These are phyloP conservation scores for Wallacemonas sp. DNA, from an alignment of 208 protist species.

Conservation along the genomic window DNA sequence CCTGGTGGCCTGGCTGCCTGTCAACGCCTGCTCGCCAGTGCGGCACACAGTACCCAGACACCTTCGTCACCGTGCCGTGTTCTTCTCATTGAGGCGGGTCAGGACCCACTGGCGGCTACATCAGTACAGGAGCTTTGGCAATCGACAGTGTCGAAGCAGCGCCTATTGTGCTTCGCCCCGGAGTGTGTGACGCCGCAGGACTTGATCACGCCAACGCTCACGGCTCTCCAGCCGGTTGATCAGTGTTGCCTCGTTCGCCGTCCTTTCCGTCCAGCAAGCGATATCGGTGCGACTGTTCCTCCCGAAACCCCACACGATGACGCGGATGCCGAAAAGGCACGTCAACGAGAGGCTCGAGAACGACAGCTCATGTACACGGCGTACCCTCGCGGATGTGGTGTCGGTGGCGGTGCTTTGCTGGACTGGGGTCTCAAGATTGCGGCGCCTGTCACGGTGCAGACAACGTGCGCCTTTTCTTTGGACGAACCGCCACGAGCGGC, in stretches of 20 bases:
- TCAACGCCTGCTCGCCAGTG: slow-evolving; percentile 30
- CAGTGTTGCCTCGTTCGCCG: slow-evolving; percentile 19
- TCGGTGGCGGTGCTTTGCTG: slow-evolving; percentile 56
- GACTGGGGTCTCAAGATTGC: slow-evolving; percentile 64
- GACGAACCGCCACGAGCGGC: not conserved
- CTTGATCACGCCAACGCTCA: not conserved
- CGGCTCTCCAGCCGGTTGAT: not conserved
- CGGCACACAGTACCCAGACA: not conserved
- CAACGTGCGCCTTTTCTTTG: not conserved
- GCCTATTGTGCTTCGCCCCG: slow-evolving; percentile 39
- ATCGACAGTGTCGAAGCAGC: slow-evolving; percentile 14
- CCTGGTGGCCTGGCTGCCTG: slow-evolving; percentile 68
- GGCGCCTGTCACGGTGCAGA: not conserved
- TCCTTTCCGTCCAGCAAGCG: slow-evolving; percentile 14
- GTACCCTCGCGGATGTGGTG: slow-evolving; percentile 40
- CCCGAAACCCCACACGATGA: not conserved
- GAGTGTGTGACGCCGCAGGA: slow-evolving; percentile 24
- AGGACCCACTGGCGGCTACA: slow-evolving; percentile 24
- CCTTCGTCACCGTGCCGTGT: slow-evolving; percentile 25
- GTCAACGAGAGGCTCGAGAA: slow-evolving; percentile 8
- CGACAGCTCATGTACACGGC: slow-evolving; percentile 32
- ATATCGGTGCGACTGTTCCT: slow-evolving; percentile 1
- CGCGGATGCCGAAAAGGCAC: slow-evolving; percentile 6
- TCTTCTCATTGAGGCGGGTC: slow-evolving; percentile 60
- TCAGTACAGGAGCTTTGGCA: slow-evolving; percentile 1